Percentiles rank a stretch among this genome's conserved stretches.
Evolutionary conservation across 1,284 basidiomycete genomes (phyloP).

Genomic region (Cystobasidiaceae sp.): DNA sequence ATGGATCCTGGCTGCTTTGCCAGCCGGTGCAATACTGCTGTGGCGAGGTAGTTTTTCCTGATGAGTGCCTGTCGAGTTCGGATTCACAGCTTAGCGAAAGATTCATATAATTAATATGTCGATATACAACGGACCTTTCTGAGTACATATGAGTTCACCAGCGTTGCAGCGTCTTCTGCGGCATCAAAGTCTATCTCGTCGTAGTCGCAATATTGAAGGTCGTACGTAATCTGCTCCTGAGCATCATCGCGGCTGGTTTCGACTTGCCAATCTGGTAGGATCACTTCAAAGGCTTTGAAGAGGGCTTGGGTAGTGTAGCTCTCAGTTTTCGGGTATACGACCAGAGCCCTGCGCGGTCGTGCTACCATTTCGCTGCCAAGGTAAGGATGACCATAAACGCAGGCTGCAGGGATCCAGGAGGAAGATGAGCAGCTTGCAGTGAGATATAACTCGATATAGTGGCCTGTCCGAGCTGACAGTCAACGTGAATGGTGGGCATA

Average conservation of each 20-base stretch:
- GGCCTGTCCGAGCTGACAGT: too few species aligned
- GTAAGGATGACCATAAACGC: too few species aligned
- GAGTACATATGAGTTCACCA: slow-evolving; percentile 38
- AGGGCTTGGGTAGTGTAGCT: slow-evolving; percentile 5
- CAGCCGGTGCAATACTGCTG: slow-evolving; percentile 66
- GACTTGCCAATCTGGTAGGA: slow-evolving; percentile 23
- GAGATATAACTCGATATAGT: too few species aligned
- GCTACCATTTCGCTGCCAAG: neutral
- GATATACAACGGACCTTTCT: slow-evolving; percentile 41
- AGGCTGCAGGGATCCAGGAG: too few species aligned
- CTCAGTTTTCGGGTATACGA: slow-evolving; percentile 14
- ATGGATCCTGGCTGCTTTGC: slow-evolving; percentile 62
- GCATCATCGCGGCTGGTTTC: neutral
- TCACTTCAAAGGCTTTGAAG: slow-evolving; percentile 17
- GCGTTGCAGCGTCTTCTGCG: slow-evolving; percentile 16
- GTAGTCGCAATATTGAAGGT: slow-evolving; percentile 41
- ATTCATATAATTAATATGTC: slow-evolving; percentile 39
- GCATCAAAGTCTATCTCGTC: slow-evolving; percentile 40
- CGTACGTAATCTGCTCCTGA: neutral
- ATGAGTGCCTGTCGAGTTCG: slow-evolving; percentile 57
- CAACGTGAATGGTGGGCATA: too few species aligned
- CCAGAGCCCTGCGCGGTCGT: neutral
- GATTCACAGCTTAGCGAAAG: slow-evolving; percentile 34
- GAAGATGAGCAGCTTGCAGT: too few species aligned
- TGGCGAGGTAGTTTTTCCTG: slow-evolving; percentile 86